phyloP scores from a whole-genome alignment of 495 filamentous ascomycete species.

The Pyrenula aspistea region DNA sequence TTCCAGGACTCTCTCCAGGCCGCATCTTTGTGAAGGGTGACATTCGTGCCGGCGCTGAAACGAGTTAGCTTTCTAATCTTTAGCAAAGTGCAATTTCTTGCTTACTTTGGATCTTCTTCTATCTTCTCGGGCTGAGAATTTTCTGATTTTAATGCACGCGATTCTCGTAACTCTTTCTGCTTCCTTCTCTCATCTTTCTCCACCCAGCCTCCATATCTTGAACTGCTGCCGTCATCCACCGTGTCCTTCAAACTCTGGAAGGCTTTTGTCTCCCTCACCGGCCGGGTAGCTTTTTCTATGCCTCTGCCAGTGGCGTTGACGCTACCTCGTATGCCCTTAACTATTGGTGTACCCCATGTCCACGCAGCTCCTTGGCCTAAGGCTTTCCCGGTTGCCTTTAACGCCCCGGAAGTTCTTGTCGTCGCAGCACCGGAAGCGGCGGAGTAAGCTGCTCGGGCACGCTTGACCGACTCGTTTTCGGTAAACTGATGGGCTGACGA shows the following conservation, averaged over 20 bases:
- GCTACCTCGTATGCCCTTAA: slow-evolving; percentile 82
- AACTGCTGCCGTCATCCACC: slow-evolving; percentile 94
- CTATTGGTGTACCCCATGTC: slow-evolving; percentile 93
- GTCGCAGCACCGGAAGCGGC: slow-evolving; percentile 67
- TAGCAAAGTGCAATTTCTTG: slow-evolving; percentile 5
- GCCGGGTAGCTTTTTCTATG: slow-evolving; percentile 84
- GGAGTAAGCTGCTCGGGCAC: slow-evolving; percentile 74
- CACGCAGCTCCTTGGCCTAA: slow-evolving; percentile 83
- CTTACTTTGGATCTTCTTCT: slow-evolving; percentile 81
- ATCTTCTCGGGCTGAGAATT: slow-evolving; percentile 39
- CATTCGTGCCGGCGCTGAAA: slow-evolving; percentile 75
- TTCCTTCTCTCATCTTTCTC: slow-evolving; percentile 87
- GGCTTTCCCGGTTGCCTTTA: slow-evolving; percentile 74
- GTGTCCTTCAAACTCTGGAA: slow-evolving; percentile 89
- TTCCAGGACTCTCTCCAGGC: slow-evolving; percentile 94
- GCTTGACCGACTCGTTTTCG: slow-evolving; percentile 86
- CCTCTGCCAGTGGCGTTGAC: slow-evolving; percentile 74
- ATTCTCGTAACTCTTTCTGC: slow-evolving; percentile 60
- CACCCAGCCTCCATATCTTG: slow-evolving; percentile 87
- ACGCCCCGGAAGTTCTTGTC: slow-evolving; percentile 57
- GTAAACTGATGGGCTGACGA: slow-evolving; percentile 78
- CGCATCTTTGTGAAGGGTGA: slow-evolving; percentile 93
- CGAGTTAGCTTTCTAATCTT: slow-evolving; percentile 12
- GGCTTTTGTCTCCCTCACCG: slow-evolving; percentile 84
- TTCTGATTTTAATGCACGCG: slow-evolving; percentile 42